Evolutionary conservation across 202 grass and related monocot genomes (phyloP).

Genomic region (Saccharum hybrid): DNA sequence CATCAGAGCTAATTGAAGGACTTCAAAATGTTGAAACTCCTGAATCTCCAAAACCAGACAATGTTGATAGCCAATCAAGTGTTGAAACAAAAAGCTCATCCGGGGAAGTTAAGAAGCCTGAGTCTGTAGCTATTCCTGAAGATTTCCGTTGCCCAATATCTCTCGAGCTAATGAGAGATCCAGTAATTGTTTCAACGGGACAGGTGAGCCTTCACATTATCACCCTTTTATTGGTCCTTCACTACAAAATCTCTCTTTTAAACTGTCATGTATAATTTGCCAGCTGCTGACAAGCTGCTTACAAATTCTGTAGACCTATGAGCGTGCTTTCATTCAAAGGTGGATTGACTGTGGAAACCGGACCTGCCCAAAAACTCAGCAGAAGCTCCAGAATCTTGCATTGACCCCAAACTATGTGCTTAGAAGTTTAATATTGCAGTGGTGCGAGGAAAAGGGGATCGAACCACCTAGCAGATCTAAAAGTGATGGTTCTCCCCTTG

Average conservation of each 20-base stretch:
- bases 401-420: conserved; percentile 93
- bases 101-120: conserved; percentile 65
- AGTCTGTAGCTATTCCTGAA: conserved; percentile 67
- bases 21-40: conserved; percentile 44
- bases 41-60: conserved; percentile 44
- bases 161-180: conserved; percentile 79
- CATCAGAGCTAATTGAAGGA: conserved; percentile 54
- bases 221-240: conserved; percentile 3
- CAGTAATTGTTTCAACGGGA: conserved; percentile 78
- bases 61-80: conserved; percentile 38
- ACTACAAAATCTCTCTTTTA: not conserved
- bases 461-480: conserved; percentile 74
- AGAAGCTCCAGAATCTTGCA: conserved; percentile 82
- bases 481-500: conserved; percentile 69
- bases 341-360: conserved; percentile 91
- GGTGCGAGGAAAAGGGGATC: conserved; percentile 84
- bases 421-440: conserved; percentile 88
- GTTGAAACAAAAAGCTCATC: conserved; percentile 34
- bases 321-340: conserved; percentile 85
- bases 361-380: conserved; percentile 94
- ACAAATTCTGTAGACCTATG: conserved; percentile 74
- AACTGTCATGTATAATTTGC: conserved; percentile 29
- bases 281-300: conserved; percentile 37
- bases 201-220: conserved; percentile 55
- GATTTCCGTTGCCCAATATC: conserved; percentile 96